These are phyloP conservation scores for Ajuga chamaepitys DNA, from an alignment of 257 asterid genomes.

Conservation along the genomic window DNA sequence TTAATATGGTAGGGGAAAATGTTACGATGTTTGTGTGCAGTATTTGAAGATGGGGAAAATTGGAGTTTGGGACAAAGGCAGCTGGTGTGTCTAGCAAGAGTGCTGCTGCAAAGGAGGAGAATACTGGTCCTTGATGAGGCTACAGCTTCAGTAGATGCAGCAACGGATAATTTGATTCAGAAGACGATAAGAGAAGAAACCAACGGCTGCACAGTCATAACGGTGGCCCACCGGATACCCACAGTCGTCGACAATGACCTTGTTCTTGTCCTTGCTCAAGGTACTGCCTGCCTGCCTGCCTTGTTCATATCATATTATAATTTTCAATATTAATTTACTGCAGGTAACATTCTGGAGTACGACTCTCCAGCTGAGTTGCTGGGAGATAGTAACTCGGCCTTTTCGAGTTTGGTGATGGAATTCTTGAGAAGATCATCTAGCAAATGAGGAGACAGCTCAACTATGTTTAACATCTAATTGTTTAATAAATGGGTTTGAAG, in stretches of 20 bases:
- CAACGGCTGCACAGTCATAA: constrained; percentile 57
- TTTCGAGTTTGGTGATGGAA: constrained; percentile 64
- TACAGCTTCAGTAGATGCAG: constrained; percentile 72
- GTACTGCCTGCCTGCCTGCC: constrained; percentile 16
- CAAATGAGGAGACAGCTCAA: neutral
- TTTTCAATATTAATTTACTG: too few relatives aligned
- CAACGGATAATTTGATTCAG: constrained; percentile 62
- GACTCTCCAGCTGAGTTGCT: constrained; percentile 57
- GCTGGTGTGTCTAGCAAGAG: constrained; percentile 68
- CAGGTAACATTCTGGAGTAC: constrained; percentile 64
- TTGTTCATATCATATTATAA: neutral
- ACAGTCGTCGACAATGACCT: constrained; percentile 81
- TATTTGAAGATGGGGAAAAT: constrained; percentile 84
- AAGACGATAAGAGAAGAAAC: constrained; percentile 74
- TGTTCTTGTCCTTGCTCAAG: constrained; percentile 73
- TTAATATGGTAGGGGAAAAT: neutral
- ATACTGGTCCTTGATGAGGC: constrained; percentile 76
- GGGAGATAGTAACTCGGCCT: constrained; percentile 41
- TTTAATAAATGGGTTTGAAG: too few relatives aligned
- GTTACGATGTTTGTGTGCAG: too few relatives aligned
- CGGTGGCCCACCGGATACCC: constrained; percentile 83
- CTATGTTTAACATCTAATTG: too few relatives aligned
- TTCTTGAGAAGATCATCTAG: constrained; percentile 58
- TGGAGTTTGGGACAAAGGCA: constrained; percentile 90
- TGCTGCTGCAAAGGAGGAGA: constrained; percentile 52